Conservation (phyloP, 352 stramenopile genomes). For the Plasmopara muralis region DNA sequence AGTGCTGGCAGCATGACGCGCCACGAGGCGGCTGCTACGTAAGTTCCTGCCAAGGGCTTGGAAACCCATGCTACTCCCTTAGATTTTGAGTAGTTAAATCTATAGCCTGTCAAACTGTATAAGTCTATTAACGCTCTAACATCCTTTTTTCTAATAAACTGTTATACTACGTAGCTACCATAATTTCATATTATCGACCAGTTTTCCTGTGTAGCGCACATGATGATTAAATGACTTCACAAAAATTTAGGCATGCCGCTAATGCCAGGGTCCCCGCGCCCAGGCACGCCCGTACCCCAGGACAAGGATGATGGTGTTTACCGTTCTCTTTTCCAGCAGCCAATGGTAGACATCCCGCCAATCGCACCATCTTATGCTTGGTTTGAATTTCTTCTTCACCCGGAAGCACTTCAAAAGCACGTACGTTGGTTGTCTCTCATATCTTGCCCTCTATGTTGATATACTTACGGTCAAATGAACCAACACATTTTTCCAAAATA, state of each 20-base stretch:
- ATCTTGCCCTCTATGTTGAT: not conserved
- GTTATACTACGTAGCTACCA: too few relatives aligned
- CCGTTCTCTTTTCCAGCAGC: conserved; percentile 80
- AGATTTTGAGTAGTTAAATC: not conserved
- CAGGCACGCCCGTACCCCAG: conserved; percentile 28
- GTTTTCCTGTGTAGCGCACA: too few relatives aligned
- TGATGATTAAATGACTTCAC: not conserved
- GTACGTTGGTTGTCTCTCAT: conserved; percentile 25
- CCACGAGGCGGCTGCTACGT: conserved; percentile 34
- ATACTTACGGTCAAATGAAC: not conserved
- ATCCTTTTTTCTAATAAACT: too few relatives aligned
- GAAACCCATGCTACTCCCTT: conserved; percentile 37
- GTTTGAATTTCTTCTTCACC: conserved; percentile 84
- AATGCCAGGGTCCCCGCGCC: conserved; percentile 60
- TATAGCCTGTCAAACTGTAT: too few relatives aligned
- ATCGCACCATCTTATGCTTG: conserved; percentile 65
- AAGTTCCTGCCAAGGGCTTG: conserved; percentile 35
- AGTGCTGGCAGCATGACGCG: conserved; percentile 11
- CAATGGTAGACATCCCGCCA: conserved; percentile 62
- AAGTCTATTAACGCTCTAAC: too few relatives aligned
- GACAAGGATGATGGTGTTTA: conserved; percentile 69
- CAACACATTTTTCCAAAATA: conserved; percentile 10
- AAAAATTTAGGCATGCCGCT: not conserved
- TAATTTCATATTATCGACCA: too few relatives aligned
- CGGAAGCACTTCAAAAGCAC: conserved; percentile 62